Evolutionary conservation across 768 basidiomycete species (phyloP).

Genomic region (Mycena indigotica): DNA sequence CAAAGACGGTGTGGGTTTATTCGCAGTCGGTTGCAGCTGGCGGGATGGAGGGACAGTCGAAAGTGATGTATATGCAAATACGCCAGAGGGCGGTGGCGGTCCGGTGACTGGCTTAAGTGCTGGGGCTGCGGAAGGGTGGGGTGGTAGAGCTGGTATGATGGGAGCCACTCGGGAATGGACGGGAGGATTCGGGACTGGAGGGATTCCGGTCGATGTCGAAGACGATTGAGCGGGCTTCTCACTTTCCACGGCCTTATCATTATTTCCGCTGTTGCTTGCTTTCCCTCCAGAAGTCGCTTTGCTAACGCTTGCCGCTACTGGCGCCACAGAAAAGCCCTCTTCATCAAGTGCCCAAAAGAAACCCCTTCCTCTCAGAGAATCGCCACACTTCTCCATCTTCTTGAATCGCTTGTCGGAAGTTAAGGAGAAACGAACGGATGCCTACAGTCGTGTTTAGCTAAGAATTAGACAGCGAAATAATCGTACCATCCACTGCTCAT

Average conservation of each 20-base stretch:
- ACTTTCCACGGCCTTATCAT: conserved; percentile 49
- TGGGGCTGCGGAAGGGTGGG: neutral
- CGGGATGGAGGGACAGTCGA: neutral
- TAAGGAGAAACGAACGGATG: conserved; percentile 93
- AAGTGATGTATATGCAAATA: conserved; percentile 25
- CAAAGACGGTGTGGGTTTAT: too few species aligned
- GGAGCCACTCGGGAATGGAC: neutral
- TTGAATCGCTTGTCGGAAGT: conserved; percentile 90
- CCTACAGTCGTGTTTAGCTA: conserved; percentile 46
- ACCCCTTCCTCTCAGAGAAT: conserved; percentile 88
- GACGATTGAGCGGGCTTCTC: conserved; percentile 10
- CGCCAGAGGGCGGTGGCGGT: conserved; percentile 26
- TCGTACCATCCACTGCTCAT: conserved; percentile 90
- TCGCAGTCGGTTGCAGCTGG: too few species aligned
- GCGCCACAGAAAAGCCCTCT: conserved; percentile 56
- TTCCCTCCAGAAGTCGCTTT: too few species aligned
- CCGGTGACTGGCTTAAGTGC: conserved; percentile 17
- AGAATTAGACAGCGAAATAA: conserved; percentile 12
- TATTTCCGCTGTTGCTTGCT: conserved; percentile 55
- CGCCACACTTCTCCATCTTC: conserved; percentile 83
- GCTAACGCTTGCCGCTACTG: conserved; percentile 33
- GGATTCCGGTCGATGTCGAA: too few species aligned
- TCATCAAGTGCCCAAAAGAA: conserved; percentile 93
- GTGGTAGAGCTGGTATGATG: neutral
- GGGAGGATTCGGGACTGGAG: too few species aligned